Evolutionary conservation across 495 filamentous ascomycete species (phyloP).

Genomic region (Amphirosellinia nigrospora): DNA sequence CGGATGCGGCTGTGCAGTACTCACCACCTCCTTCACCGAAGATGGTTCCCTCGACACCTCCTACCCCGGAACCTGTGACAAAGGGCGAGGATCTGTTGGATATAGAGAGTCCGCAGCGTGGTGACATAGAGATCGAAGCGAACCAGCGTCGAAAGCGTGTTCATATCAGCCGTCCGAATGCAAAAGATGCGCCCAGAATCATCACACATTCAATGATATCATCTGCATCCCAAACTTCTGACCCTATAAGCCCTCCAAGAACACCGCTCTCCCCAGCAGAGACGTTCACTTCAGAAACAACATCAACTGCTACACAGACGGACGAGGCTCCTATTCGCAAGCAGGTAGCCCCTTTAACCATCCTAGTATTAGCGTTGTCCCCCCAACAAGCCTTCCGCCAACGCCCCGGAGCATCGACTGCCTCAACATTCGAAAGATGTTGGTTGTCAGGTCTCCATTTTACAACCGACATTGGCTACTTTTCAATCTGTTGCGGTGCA

Average conservation of each 20-base stretch:
- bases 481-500: slow-evolving; percentile 74
- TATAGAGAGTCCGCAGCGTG: slow-evolving; percentile 49
- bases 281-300: slow-evolving; percentile 42
- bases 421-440: slow-evolving; percentile 62
- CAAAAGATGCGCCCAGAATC: slow-evolving; percentile 44
- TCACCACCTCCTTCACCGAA: slow-evolving; percentile 80
- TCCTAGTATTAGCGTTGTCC: slow-evolving; percentile 67
- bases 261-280: slow-evolving; percentile 63
- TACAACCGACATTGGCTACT: slow-evolving; percentile 48
- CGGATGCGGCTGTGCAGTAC: slow-evolving; percentile 79
- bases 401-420: slow-evolving; percentile 60
- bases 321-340: slow-evolving; percentile 48
- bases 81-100: slow-evolving; percentile 45
- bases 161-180: slow-evolving; percentile 48
- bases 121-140: slow-evolving; percentile 67
- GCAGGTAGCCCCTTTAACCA: slow-evolving; percentile 46
- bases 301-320: slow-evolving; percentile 72
- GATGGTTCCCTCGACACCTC: slow-evolving; percentile 46
- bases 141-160: slow-evolving; percentile 74
- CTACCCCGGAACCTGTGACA: slow-evolving; percentile 47
- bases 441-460: slow-evolving; percentile 59
- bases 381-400: slow-evolving; percentile 58
- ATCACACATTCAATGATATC: slow-evolving; percentile 66
- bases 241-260: slow-evolving; percentile 70
- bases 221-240: slow-evolving; percentile 73